Evolutionary conservation across 208 protist genomes (phyloP).

Genomic region (Lotmaria passim): DNA sequence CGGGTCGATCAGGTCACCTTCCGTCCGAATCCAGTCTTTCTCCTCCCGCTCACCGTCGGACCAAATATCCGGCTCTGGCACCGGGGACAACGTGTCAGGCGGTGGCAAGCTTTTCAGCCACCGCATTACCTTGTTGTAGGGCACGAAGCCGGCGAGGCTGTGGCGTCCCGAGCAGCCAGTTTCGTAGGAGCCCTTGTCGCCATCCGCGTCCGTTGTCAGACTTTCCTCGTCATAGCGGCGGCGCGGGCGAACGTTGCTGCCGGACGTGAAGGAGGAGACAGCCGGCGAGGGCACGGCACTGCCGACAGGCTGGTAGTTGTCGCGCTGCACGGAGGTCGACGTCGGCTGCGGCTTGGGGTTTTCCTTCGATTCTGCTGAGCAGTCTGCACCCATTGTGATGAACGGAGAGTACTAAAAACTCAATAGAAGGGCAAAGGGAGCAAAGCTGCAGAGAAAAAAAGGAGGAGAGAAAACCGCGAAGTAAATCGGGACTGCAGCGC

Average conservation of each 20-base stretch:
- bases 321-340: not conserved
- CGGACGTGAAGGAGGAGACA: conserved; percentile 40
- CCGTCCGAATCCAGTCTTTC: conserved; percentile 42
- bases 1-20: conserved; percentile 31
- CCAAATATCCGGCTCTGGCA: conserved; percentile 44
- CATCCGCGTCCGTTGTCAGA: conserved; percentile 13
- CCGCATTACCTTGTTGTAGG: conserved; percentile 30
- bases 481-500: no score
- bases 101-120: conserved; percentile 39
- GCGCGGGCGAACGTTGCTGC: conserved; percentile 2
- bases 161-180: conserved; percentile 20
- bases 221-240: conserved; percentile 11
- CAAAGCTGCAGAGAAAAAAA: not conserved
- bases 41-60: conserved; percentile 48
- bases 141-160: conserved; percentile 43
- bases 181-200: conserved; percentile 14
- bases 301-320: conserved; percentile 11
- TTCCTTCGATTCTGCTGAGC: conserved; percentile 32
- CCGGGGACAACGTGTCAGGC: conserved; percentile 15
- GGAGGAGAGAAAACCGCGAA: no score
- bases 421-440: no score
- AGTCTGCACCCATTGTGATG: conserved; percentile 36
- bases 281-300: conserved; percentile 39
- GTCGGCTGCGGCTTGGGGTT: conserved; percentile 3
- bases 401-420: no score